Conservation (phyloP, 371 early-diverging fungal genomes). For the Hamiltosporidium tvaerminnensis region DNA sequence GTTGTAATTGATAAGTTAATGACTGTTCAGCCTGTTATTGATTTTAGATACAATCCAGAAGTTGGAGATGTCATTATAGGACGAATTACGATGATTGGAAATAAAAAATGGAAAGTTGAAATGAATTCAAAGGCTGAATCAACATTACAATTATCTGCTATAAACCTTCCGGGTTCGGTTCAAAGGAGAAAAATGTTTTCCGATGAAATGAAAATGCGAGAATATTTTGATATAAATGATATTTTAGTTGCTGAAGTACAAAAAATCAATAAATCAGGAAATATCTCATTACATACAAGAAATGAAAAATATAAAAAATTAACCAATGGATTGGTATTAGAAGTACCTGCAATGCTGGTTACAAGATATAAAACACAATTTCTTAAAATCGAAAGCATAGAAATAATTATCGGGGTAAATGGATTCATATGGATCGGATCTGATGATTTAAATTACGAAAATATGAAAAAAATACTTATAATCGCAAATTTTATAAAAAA, state of each 20-base stretch:
- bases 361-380: background rate
- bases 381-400: background rate
- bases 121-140: slow-evolving; percentile 41
- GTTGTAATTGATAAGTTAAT: slow-evolving; percentile 46
- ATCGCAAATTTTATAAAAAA: too few relatives aligned
- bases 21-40: slow-evolving; percentile 25
- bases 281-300: slow-evolving; percentile 44
- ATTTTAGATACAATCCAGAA: slow-evolving; percentile 41
- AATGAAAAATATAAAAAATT: slow-evolving; percentile 50
- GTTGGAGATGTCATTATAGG: slow-evolving; percentile 53
- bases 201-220: slow-evolving; percentile 53
- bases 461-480: too few relatives aligned
- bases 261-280: slow-evolving; percentile 34
- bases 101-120: slow-evolving; percentile 54
- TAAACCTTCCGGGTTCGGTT: slow-evolving; percentile 45
- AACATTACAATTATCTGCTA: slow-evolving; percentile 41
- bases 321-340: slow-evolving; percentile 39
- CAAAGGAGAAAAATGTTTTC: slow-evolving; percentile 51
- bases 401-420: background rate
- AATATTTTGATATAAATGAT: slow-evolving; percentile 47
- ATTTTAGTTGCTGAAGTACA: slow-evolving; percentile 53
- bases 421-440: background rate
- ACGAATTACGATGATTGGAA: slow-evolving; percentile 40
- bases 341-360: slow-evolving; percentile 8
- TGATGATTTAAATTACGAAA: too few relatives aligned